Percentiles rank a stretch among this genome's conserved stretches.
Conservation (phyloP, 352 stramenopile genomes). For the Halophytophthora batemanensis region DNA sequence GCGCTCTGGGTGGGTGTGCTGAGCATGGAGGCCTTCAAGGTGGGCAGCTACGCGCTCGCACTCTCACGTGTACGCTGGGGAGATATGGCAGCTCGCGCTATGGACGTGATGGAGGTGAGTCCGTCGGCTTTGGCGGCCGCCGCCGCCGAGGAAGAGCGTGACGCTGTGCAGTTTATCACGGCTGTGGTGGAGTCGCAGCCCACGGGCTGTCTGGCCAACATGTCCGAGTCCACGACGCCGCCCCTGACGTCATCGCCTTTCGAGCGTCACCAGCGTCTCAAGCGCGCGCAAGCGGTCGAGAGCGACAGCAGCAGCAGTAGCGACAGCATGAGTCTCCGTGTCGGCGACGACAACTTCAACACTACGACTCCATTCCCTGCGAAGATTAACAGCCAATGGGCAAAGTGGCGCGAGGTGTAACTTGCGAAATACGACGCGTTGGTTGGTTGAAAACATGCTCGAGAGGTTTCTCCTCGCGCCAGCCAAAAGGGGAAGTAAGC, state of each 20-base stretch:
- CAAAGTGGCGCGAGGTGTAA: conserved; percentile 12
- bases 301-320: neutral
- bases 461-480: conserved; percentile 7
- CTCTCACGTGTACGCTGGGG: conserved; percentile 47
- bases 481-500: neutral
- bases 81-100: conserved; percentile 40
- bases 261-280: conserved; percentile 28
- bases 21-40: conserved; percentile 69
- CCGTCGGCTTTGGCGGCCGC: conserved; percentile 20
- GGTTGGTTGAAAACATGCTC: conserved; percentile 9
- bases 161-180: conserved; percentile 61
- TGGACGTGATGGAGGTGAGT: conserved; percentile 41
- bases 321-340: conserved; percentile 5
- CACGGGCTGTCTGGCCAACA: conserved; percentile 44
- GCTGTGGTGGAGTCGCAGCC: conserved; percentile 52
- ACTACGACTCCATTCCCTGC: conserved; percentile 2
- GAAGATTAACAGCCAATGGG: conserved; percentile 18
- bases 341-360: conserved; percentile 15
- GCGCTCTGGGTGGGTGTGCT: conserved; percentile 62
- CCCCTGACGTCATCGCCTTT: conserved; percentile 35
- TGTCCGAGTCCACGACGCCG: conserved; percentile 40
- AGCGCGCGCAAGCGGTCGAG: conserved; percentile 7
- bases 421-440: neutral
- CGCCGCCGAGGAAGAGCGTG: conserved; percentile 37
- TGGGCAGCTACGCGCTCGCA: conserved; percentile 40